Base-by-base conservation (phyloP, 495 filamentous ascomycete species). In the Monascus purpureus region DNA sequence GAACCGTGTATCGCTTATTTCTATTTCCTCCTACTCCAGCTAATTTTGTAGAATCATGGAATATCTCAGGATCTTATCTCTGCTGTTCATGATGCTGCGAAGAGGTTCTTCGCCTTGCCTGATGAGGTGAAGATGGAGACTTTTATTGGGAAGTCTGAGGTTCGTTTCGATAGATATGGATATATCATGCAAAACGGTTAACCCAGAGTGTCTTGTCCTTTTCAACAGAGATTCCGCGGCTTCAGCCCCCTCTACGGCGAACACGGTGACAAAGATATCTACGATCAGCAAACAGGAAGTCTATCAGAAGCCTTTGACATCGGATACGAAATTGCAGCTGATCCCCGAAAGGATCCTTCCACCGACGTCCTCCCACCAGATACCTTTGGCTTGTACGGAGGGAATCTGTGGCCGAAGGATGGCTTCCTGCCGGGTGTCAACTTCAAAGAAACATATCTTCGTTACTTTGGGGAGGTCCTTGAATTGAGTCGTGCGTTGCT, bases 101-200 rank as follows among this genome's bases (percentile, higher is more conserved):
- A 56, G 31, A 38, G 35, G 0, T 61, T 75, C 33, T 74, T 73
- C 38, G 42, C 41, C 2, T 54, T 70, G 0, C 52, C 64, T 0
- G 41, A 65, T 1, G 59, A 65, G 17, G 53, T 63, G 30, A 73
- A 73, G 38, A 47, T 57, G 40, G 55, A 57, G 13, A 40, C 56
- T 22, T 55, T 56, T 23, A 45, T 57, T 6, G 55, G 47, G 13
- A 56, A 58, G 6, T 54, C 55, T 0, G 39, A 53, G 17, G 58
- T 58, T n/a, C n/a, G n/a, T n/a, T n/a, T n/a, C n/a, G n/a, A n/a
- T n/a, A n/a, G n/a, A n/a, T n/a, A n/a, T n/a, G n/a, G n/a, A n/a
- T n/a, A n/a, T n/a, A n/a, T n/a, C n/a, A n/a, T n/a, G n/a, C n/a
- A 36, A 29, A 36, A 16, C 32, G 37, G 12, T 29, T 39, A 0